Evolutionary conservation across 2,329 filamentous ascomycete species (phyloP).

Genomic region (Torrubiellomyces zombiae): DNA sequence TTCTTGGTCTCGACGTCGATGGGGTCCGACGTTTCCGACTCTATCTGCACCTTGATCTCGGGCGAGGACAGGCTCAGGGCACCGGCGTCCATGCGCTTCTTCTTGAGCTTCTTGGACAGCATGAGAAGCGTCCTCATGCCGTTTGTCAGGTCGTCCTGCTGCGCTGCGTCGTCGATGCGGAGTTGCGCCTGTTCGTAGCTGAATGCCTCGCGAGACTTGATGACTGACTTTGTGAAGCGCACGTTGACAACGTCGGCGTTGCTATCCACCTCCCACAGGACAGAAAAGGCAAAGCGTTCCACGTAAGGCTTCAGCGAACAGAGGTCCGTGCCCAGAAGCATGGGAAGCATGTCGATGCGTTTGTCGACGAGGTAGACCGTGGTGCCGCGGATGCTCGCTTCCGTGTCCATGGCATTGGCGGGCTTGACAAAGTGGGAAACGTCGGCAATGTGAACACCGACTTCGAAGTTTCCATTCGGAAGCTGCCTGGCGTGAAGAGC

Average conservation of each 20-base stretch:
- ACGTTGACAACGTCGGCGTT: conserved; percentile 71
- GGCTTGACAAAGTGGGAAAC: conserved; percentile 99
- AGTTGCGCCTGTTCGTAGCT: conserved; percentile 94
- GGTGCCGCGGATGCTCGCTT: conserved; percentile 85
- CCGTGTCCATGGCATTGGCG: conserved; percentile 89
- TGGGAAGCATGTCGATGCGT: conserved; percentile 97
- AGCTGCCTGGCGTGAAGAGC: conserved; percentile 74
- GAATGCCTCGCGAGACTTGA: conserved; percentile 90
- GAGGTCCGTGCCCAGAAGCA: conserved; percentile 85
- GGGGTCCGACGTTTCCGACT: conserved; percentile 90
- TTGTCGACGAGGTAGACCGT: conserved; percentile 98
- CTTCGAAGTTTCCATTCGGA: conserved; percentile 86
- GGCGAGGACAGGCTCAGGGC: conserved; percentile 93
- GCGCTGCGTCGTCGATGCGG: conserved; percentile 75
- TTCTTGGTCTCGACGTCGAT: conserved; percentile 94
- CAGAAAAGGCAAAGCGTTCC: conserved; percentile 80
- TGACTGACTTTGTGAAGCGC: conserved; percentile 95
- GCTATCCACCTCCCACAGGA: conserved; percentile 74
- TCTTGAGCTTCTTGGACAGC: conserved; percentile 82
- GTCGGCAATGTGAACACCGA: conserved; percentile 96
- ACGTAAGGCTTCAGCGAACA: conserved; percentile 96
- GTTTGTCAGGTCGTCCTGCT: conserved; percentile 75
- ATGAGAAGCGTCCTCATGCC: conserved; percentile 77
- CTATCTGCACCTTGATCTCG: conserved; percentile 88
- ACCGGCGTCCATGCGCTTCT: conserved; percentile 92